phyloP scores from a whole-genome alignment of 148 eudicot genomes.

The Cornus suecica region DNA sequence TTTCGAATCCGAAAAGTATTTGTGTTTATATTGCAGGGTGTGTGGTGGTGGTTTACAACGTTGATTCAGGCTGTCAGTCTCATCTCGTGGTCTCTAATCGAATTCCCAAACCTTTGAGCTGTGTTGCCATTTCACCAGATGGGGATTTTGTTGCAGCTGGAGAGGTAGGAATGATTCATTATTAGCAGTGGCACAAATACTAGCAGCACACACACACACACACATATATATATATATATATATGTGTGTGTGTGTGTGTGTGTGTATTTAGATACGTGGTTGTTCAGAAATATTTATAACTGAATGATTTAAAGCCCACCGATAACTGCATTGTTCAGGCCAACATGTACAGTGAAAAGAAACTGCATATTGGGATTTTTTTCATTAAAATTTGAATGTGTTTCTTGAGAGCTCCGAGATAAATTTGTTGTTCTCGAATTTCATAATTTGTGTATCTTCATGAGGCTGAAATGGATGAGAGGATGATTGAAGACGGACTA shows the following conservation, averaged over 20 bases:
- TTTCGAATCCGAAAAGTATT: conserved; percentile 32
- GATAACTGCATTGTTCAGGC: background rate
- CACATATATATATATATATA: too few species aligned
- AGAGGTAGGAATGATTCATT: conserved; percentile 35
- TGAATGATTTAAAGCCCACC: background rate
- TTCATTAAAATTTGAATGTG: background rate
- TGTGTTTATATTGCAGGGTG: conserved; percentile 54
- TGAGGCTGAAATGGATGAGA: background rate
- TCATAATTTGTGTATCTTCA: background rate
- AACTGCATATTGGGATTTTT: background rate
- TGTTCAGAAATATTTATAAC: background rate
- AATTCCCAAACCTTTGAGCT: conserved; percentile 46
- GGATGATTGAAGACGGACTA: background rate
- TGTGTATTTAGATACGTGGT: too few species aligned
- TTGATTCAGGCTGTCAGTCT: conserved; percentile 38
- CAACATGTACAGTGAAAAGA: background rate
- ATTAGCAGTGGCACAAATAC: background rate
- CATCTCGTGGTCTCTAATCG: conserved; percentile 40
- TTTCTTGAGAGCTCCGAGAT: background rate
- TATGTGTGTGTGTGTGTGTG: too few species aligned
- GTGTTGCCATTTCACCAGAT: conserved; percentile 41
- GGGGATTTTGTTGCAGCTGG: conserved; percentile 51
- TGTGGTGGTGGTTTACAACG: conserved; percentile 51
- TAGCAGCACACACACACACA: too few species aligned
- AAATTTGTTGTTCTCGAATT: background rate